A percentile compares a stretch with the other conserved stretches of the same genome.
Conservation (phyloP, 371 early-diverging fungal species). For the Dentiscutata heterogama region DNA sequence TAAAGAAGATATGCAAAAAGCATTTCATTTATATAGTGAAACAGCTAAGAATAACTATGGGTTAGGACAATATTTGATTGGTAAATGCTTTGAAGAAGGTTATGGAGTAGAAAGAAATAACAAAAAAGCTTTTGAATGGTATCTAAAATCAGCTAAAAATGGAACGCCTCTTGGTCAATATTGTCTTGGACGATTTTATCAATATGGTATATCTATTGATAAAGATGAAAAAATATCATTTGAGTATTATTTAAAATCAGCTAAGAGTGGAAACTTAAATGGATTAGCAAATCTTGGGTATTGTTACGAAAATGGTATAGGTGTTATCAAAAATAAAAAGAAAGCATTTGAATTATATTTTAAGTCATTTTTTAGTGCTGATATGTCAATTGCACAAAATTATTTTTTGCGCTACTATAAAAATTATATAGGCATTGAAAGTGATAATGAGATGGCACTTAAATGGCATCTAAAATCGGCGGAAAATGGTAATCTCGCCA, state of each 20-base stretch:
- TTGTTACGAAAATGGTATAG: constrained; percentile 9
- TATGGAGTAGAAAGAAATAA: neutral
- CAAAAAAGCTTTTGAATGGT: constrained; percentile 14
- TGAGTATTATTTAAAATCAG: constrained; percentile 18
- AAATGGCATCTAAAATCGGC: constrained; percentile 78
- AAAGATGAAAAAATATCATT: constrained; percentile 18
- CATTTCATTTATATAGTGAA: constrained; percentile 78
- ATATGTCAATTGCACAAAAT: too few species aligned
- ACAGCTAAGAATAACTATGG: neutral
- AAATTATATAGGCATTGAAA: too few species aligned
- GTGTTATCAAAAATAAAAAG: neutral
- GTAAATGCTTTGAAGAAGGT: constrained; percentile 3
- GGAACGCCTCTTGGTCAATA: neutral
- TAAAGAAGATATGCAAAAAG: constrained; percentile 63
- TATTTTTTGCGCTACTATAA: neutral
- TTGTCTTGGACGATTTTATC: constrained; percentile 8
- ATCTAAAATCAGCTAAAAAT: constrained; percentile 7
- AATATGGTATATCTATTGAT: neutral
- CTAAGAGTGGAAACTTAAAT: neutral
- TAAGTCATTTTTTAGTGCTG: neutral
- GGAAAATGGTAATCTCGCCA: constrained; percentile 77
- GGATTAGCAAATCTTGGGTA: neutral
- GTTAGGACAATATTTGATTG: neutral
- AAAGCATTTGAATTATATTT: neutral
- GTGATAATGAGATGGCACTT: too few species aligned